These are phyloP conservation scores for Podospora bellae-mahoneyi DNA, from an alignment of 495 filamentous ascomycete species.

Conservation along the genomic window DNA sequence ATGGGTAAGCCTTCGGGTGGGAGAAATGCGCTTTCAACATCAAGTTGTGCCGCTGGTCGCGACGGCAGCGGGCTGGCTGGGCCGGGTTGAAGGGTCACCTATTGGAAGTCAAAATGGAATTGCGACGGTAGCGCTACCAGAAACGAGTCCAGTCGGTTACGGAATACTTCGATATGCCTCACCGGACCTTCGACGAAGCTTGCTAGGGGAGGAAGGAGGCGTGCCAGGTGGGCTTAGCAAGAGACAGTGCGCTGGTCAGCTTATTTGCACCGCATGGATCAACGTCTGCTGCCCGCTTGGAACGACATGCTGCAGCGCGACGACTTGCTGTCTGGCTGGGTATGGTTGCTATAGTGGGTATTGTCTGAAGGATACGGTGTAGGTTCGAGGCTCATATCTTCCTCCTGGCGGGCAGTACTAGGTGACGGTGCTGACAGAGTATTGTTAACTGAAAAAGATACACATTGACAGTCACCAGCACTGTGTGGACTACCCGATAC, in stretches of 20 bases:
- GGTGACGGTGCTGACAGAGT: background rate
- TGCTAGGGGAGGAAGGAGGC: background rate
- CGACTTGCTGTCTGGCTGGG: background rate
- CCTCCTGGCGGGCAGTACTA: too few species aligned
- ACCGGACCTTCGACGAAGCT: background rate
- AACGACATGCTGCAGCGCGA: background rate
- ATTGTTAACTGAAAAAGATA: background rate
- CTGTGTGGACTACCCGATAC: background rate
- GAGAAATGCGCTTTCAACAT: background rate
- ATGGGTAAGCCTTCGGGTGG: background rate
- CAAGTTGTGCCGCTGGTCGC: background rate
- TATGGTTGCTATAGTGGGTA: background rate
- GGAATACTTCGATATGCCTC: slow-evolving; percentile 3
- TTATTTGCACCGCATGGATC: background rate
- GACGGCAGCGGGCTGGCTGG: background rate
- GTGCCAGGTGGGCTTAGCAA: background rate
- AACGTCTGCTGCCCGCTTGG: background rate
- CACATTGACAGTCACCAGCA: background rate
- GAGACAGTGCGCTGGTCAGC: background rate
- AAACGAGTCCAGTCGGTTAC: background rate
- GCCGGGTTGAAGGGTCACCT: background rate
- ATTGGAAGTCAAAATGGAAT: background rate
- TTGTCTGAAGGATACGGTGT: background rate
- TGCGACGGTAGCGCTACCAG: background rate
- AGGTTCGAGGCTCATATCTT: background rate